A percentile compares a stretch with the other conserved stretches of the same genome.
These are phyloP conservation scores for Keithomyces neogunnii DNA, from an alignment of 2,329 filamentous ascomycete species.

Conservation along the genomic window DNA sequence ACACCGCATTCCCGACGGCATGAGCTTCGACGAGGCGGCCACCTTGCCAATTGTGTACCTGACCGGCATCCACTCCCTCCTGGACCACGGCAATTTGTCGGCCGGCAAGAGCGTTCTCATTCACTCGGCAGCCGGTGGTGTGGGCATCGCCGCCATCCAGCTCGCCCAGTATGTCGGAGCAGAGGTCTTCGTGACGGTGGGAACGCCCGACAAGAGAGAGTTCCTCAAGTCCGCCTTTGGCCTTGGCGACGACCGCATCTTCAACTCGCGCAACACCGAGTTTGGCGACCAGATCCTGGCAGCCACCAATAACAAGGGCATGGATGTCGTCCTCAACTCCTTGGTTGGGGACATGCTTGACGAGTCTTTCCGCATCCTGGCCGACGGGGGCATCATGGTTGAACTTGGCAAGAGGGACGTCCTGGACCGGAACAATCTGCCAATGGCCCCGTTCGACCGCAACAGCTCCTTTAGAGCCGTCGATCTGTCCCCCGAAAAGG, in stretches of 20 bases:
- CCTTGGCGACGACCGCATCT: background rate
- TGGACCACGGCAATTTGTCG: slow-evolving; percentile 27
- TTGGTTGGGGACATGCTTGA: slow-evolving; percentile 31
- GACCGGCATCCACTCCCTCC: slow-evolving; percentile 31
- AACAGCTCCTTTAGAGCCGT: slow-evolving; percentile 38
- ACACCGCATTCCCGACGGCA: background rate
- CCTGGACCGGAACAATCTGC: slow-evolving; percentile 30
- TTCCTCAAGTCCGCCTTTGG: background rate
- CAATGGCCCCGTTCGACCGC: slow-evolving; percentile 36
- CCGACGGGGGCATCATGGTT: slow-evolving; percentile 35
- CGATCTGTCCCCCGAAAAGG: slow-evolving; percentile 32
- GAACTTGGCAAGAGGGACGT: slow-evolving; percentile 32
- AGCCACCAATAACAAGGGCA: slow-evolving; percentile 40
- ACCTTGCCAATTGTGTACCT: slow-evolving; percentile 29
- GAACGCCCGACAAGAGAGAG: background rate
- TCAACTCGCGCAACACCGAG: slow-evolving; percentile 11
- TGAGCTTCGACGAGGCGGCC: slow-evolving; percentile 16
- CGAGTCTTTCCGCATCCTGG: slow-evolving; percentile 34
- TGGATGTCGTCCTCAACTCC: slow-evolving; percentile 58
- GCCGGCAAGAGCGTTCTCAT: slow-evolving; percentile 14
- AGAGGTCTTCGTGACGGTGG: background rate
- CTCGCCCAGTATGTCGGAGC: background rate
- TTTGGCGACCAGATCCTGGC: slow-evolving; percentile 13
- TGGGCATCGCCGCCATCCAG: background rate
- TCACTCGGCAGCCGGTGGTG: background rate